A percentile compares a stretch with the other conserved stretches of the same genome.
Evolutionary conservation across 768 basidiomycete genomes (phyloP).

Genomic region (Artomyces pyxidatus): DNA sequence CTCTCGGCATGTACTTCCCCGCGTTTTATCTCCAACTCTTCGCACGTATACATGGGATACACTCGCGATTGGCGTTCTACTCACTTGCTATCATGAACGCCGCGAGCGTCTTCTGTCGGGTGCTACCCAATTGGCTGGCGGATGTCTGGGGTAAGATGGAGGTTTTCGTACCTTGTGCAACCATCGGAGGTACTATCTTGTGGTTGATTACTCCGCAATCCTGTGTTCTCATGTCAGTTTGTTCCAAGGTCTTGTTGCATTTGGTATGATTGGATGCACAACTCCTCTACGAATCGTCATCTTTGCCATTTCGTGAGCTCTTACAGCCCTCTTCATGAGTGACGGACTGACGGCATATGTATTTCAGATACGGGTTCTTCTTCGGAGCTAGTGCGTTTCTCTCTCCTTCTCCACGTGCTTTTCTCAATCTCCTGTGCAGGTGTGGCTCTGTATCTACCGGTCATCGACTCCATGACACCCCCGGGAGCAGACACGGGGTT

Average conservation of each 20-base stretch:
- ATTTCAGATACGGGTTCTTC: constrained; percentile 1
- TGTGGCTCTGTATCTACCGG: background rate
- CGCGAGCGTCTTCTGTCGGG: background rate
- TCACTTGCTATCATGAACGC: background rate
- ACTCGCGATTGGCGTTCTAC: background rate
- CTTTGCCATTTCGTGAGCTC: background rate
- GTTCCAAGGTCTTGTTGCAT: background rate
- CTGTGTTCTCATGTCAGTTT: background rate
- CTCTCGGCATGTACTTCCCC: constrained; percentile 2
- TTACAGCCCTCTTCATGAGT: background rate
- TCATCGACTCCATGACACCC: background rate
- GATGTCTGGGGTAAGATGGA: background rate
- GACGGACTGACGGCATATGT: background rate
- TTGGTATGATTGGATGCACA: background rate
- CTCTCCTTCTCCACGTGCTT: background rate
- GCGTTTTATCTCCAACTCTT: constrained; percentile 1
- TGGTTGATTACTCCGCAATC: background rate
- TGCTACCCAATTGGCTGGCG: background rate
- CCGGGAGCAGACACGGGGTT: background rate
- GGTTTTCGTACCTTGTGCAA: background rate
- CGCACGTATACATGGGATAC: background rate
- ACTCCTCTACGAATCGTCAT: background rate
- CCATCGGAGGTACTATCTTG: background rate
- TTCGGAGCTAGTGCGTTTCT: constrained; percentile 1
- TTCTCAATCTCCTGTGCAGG: background rate